phyloP scores from a whole-genome alignment of 2,329 filamentous ascomycete species.

The Penicillium brevicompactum region DNA sequence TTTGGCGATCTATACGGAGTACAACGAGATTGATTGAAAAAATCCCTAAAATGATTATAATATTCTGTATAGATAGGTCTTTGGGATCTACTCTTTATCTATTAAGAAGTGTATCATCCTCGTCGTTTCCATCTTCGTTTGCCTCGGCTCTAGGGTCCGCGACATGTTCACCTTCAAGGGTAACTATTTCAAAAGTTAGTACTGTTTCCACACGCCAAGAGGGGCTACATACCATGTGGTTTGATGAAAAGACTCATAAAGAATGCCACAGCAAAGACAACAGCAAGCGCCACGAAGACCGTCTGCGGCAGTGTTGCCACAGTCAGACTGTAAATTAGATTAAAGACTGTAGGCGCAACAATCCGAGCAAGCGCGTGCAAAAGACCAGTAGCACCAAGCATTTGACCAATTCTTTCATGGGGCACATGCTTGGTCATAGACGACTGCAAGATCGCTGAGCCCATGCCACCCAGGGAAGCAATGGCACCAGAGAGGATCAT shows the following conservation, averaged over 20 bases:
- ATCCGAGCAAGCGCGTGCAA: constrained; percentile 81
- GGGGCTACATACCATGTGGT: constrained; percentile 67
- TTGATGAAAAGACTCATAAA: constrained; percentile 69
- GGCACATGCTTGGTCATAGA: constrained; percentile 90
- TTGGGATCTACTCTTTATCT: background rate
- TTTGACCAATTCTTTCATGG: constrained; percentile 74
- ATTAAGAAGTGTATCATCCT: constrained; percentile 17
- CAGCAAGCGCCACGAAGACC: constrained; percentile 74
- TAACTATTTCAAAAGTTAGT: constrained; percentile 21
- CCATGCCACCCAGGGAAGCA: constrained; percentile 79
- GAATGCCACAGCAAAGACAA: constrained; percentile 68
- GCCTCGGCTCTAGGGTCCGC: constrained; percentile 19
- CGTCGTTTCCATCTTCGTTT: constrained; percentile 23
- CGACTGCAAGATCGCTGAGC: constrained; percentile 79
- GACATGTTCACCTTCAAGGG: constrained; percentile 14
- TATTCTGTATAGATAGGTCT: background rate
- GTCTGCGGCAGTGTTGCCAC: constrained; percentile 77
- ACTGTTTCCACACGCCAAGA: background rate
- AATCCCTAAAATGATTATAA: constrained; percentile 5
- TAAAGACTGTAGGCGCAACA: constrained; percentile 78
- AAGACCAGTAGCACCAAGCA: constrained; percentile 86
- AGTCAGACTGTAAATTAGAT: constrained; percentile 80
- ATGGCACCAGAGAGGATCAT: constrained; percentile 74
- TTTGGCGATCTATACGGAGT: no score
- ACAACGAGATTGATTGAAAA: background rate